Evolutionary conservation across 208 protist species (phyloP), one percentile per base, ranked within the genome.

Genomic region (Acanthamoeba castellanii): DNA sequence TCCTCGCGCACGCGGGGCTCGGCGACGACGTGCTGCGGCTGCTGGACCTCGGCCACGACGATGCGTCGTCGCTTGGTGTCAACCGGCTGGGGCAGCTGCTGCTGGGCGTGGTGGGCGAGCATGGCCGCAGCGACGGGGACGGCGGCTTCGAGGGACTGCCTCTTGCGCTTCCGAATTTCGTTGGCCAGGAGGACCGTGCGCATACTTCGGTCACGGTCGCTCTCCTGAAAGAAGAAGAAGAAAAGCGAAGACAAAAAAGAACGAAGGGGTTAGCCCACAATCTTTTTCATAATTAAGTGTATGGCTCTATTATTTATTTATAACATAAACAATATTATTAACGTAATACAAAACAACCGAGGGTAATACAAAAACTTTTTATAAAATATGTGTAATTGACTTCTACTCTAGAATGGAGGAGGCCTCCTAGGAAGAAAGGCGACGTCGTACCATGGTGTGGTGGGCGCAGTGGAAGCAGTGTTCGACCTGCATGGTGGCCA

Each of bases 401-500:
- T n/a, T n/a, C n/a, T n/a, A n/a, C n/a, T n/a, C 18, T 22, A 61
- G 3, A 61, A 22, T 61, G 20, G 2, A 61, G 16, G 55, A 2
- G 2, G 22, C 13, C 1, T n/a, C 0, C n/a, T 55, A 0, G 16
- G 45, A 8, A 72, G 30, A 1, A 7, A 45, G 68, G 50, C 1
- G 47, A 25, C 6, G 25, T 18, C 22, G 78, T 87, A 87, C 78
- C 78, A 87, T 85, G 66, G 22, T 32, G 78, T 87, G 78, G 78
- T 61, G 50, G 27, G 78, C n/a, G 50, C 78, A 87, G 50, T 55
- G 78, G 78, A 87, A 87, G 78, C 50, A 64, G 47, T 87, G 78
- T 37, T 59, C 78, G 78, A 87, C 78, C 64, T 87, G 78, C 78
- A 87, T 64, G 47, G 76, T 9, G 78, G 78, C 78, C 78, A 87